Evolutionary conservation across 2,329 filamentous ascomycete species (phyloP), one percentile per base, ranked within the genome.

Genomic region (Neonectria neomacrospora): DNA sequence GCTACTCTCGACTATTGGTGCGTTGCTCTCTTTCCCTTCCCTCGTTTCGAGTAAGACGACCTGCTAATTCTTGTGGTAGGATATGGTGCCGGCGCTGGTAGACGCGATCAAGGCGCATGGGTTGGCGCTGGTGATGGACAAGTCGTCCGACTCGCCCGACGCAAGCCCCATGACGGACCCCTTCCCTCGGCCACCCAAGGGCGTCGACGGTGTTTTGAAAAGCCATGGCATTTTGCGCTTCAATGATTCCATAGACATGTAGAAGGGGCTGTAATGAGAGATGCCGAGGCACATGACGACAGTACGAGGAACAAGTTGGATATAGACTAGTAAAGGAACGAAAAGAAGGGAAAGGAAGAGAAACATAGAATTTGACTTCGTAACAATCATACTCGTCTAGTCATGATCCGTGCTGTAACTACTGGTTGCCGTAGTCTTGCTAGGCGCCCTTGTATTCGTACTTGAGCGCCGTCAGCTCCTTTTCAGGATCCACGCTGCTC

Each of bases 71-170:
- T 54, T 47, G 3, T 45, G 48, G 23, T 64, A 97, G 94, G 92
- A 96, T 65, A 93, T 97, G 82, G 94, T 97, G 9, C 96, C 96
- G 1, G 93, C 94, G 2, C 85, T 99, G 50, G 90, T 97, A 56
- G 93, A 96, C 70, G 93, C 94, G 2, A 95, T 99, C 80, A 98
- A 98, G 79, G 93, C 94, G 26, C 92, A 97, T 52, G 95, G 96
- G 26, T 84, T 99, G 54, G 95, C 97, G 5, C 86, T 99, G 39
- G 94, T 99, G 16, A 91, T 93, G 54, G 95, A 99, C 76, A 93
- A 91, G 69, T 93, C 92, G 5, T 85, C 88, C 61, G 87, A 90
- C 66, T 71, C 77, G 45, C 77, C 79, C 14, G 77, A 81, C 52
- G 63, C 75, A 66, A 75, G 77, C 67, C 72, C 80, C 48, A 73